Percentiles rank a stretch among this genome's conserved stretches.
Evolutionary conservation across 2,329 filamentous ascomycete species (phyloP).

Genomic region (Apiospora pterosperma): DNA sequence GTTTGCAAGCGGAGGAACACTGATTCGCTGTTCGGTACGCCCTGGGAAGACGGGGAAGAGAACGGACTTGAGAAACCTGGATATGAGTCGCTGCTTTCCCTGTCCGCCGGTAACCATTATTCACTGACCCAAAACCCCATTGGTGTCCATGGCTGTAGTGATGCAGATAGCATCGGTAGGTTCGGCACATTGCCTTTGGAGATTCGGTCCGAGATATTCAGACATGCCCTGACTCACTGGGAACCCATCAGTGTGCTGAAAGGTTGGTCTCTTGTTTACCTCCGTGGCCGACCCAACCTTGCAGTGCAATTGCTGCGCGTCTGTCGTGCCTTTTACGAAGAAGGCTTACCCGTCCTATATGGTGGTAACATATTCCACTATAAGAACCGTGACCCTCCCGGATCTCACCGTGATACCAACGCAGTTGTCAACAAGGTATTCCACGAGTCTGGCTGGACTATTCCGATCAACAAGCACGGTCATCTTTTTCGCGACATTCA

Average conservation of each 20-base stretch:
- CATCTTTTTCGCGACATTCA: conserved; percentile 37
- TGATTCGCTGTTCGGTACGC: not conserved
- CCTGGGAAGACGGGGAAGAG: not conserved
- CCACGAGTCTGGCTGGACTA: conserved; percentile 13
- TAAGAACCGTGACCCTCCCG: conserved; percentile 35
- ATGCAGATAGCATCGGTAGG: conserved; percentile 5
- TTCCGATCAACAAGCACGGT: conserved; percentile 34
- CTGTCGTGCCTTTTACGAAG: conserved; percentile 30
- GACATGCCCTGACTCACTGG: conserved; percentile 24
- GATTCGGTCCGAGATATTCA: conserved; percentile 30
- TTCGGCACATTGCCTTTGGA: conserved; percentile 23
- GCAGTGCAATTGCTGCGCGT: conserved; percentile 33
- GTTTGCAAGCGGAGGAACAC: conserved; percentile 5
- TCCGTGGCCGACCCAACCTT: conserved; percentile 25
- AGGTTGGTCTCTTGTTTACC: conserved; percentile 29
- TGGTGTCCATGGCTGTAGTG: not conserved
- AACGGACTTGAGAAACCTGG: not conserved
- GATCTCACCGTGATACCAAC: conserved; percentile 8
- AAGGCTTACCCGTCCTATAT: conserved; percentile 41
- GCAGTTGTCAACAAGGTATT: conserved; percentile 24
- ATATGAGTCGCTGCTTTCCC: not conserved
- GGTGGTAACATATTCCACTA: conserved; percentile 47
- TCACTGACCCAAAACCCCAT: not conserved
- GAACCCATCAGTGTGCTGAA: conserved; percentile 27
- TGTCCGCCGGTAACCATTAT: not conserved